Evolutionary conservation across 192 early-diverging fungal genomes (phyloP), one percentile per base, ranked within the genome.

Genomic region (Coemansia sp.): DNA sequence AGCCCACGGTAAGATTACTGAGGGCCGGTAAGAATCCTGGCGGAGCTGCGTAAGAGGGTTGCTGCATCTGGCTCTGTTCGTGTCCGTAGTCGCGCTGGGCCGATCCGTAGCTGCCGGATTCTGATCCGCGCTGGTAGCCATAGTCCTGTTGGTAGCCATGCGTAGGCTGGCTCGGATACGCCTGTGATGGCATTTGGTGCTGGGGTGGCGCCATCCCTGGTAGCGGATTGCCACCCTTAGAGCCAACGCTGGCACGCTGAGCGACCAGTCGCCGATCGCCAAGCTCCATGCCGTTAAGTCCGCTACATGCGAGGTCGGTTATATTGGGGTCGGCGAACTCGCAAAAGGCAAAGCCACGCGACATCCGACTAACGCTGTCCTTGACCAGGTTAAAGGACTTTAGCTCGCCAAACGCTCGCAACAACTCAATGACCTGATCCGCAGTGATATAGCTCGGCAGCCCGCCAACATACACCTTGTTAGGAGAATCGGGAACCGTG

Each of bases 401-500:
- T 29, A 99, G 83, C 74, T 93, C 91, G 56, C 97, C 97, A 91
- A 99, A 99, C 0, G 97, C 88, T 42, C 89, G 88, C 69, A 99
- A 74, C 24, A 99, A 79, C 60, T 99, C 96, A 74, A 92, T 93
- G 27, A 98, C 91, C 81, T 99, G 96, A 41, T 95, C 93, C 24
- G 97, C 94, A 34, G 87, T 92, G 35, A 99, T 83, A 64, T 95
- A 93, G 6, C 84, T 80, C 3, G 97, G 96, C 33, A 99, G 76
- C 6, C 95, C 95, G 46, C 95, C 95, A 57, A 99, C 88, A 79
- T 95, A 98, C 19, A 99, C 89, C 77, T 97, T 97, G 85, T 96
- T 85, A 19, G 94, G 91, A 68, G 88, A 92, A 69, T 97, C 95
- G 2, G 93, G 90, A 5, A 98, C 94, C 60, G 90, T 92, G 27